Conservation (phyloP, 441 rosid species). For the Adansonia grandidieri region DNA sequence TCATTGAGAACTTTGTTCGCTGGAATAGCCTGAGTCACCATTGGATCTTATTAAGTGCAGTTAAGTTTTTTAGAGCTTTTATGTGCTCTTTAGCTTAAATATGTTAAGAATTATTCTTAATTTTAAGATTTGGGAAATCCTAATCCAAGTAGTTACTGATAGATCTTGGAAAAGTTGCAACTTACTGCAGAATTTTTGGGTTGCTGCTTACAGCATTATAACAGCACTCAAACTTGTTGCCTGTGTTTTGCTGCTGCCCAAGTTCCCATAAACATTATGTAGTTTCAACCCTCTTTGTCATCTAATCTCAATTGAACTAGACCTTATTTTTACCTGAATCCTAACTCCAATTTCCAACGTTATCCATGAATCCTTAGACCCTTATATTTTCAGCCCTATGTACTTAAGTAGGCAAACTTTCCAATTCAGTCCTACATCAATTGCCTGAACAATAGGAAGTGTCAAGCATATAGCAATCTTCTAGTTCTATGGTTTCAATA, state of each 20-base stretch:
- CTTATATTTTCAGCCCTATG: background rate
- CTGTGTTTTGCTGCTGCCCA: background rate
- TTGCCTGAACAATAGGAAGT: background rate
- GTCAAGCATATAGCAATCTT: background rate
- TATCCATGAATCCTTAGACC: background rate
- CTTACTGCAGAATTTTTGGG: background rate
- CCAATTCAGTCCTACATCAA: background rate
- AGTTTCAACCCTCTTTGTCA: background rate
- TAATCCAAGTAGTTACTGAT: background rate
- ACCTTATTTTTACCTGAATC: background rate
- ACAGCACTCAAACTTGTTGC: background rate
- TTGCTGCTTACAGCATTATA: background rate
- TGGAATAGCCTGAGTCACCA: background rate
- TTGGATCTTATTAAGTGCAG: background rate
- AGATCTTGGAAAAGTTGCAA: background rate
- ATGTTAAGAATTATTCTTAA: background rate
- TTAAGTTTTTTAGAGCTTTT: background rate
- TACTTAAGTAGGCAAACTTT: background rate
- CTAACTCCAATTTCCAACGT: background rate
- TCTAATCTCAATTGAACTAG: background rate
- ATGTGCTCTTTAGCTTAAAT: background rate
- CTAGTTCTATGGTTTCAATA: background rate
- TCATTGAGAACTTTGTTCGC: background rate
- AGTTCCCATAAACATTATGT: background rate
- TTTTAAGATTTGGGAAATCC: background rate